A percentile compares a stretch with the other conserved stretches of the same genome.
Evolutionary conservation across 1,139 yeast genomes (phyloP).

Genomic region (Meyerozyma guilliermondii): DNA sequence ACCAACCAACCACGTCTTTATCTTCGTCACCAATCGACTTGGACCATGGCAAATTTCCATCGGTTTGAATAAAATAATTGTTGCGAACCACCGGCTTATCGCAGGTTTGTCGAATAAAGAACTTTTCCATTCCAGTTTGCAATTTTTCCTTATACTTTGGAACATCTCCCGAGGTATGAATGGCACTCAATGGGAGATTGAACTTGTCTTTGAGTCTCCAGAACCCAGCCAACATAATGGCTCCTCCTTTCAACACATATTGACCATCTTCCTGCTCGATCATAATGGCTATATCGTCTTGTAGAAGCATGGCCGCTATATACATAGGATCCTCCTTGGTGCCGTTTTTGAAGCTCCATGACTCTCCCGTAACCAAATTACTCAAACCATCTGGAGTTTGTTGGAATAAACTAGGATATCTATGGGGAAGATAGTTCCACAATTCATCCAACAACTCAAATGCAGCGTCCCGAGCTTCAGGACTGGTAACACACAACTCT

Average conservation of each 20-base stretch:
- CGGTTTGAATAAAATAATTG: conserved; percentile 63
- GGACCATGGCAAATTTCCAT: conserved; percentile 61
- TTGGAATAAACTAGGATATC: conserved; percentile 55
- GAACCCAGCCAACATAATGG: conserved; percentile 58
- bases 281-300: conserved; percentile 67
- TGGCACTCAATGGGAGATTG: conserved; percentile 47
- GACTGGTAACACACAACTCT: conserved; percentile 47
- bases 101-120: conserved; percentile 49
- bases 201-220: conserved; percentile 60
- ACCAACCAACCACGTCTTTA: conserved; percentile 50
- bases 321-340: conserved; percentile 48
- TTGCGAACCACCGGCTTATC: conserved; percentile 58
- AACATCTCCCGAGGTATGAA: conserved; percentile 63
- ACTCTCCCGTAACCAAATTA: conserved; percentile 51
- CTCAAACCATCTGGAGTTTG: conserved; percentile 43
- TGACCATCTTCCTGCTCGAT: conserved; percentile 52
- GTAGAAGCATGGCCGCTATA: conserved; percentile 54
- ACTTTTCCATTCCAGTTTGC: conserved; percentile 60
- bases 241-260: conserved; percentile 54
- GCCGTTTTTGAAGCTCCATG: conserved; percentile 8
- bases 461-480: conserved; percentile 51
- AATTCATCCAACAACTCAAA: conserved; percentile 53
- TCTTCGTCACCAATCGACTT: conserved; percentile 55
- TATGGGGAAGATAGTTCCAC: conserved; percentile 45
- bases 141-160: conserved; percentile 57